Conservation (phyloP, 108 stramenopile genomes). For the Cyclotella atomus region DNA sequence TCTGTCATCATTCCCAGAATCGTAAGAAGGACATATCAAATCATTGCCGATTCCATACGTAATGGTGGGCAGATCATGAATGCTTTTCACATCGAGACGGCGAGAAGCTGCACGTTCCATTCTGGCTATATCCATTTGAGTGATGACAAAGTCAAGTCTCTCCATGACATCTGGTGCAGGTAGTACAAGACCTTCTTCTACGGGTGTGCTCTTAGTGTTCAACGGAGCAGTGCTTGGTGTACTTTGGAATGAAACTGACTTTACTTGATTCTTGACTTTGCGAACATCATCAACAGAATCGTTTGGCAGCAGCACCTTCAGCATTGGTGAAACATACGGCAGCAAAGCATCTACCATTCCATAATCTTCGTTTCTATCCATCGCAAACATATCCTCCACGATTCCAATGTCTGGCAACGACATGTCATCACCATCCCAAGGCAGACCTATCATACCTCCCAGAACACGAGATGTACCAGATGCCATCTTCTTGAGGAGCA, state of each 20-base stretch:
- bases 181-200: background rate
- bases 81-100: constrained; percentile 70
- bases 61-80: constrained; percentile 64
- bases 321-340: background rate
- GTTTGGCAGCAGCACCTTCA: constrained; percentile 6
- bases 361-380: background rate
- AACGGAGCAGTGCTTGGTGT: background rate
- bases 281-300: too few species aligned
- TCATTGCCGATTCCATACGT: constrained; percentile 53
- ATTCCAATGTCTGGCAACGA: too few species aligned
- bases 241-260: background rate
- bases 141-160: constrained; percentile 74
- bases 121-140: constrained; percentile 78
- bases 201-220: background rate
- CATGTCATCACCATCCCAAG: constrained; percentile 6
- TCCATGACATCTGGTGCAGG: constrained; percentile 17
- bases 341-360: constrained; percentile 1
- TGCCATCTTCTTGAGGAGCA: constrained; percentile 1
- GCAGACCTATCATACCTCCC: constrained; percentile 7
- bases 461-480: constrained; percentile 1
- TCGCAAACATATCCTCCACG: too few species aligned
- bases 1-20: constrained; percentile 17
- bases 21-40: constrained; percentile 16
- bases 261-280: background rate
- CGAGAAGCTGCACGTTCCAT: constrained; percentile 76